A percentile compares a stretch with the other conserved stretches of the same genome.
Evolutionary conservation across 306 rosid species (phyloP).

Genomic region (Rosa lucieae): DNA sequence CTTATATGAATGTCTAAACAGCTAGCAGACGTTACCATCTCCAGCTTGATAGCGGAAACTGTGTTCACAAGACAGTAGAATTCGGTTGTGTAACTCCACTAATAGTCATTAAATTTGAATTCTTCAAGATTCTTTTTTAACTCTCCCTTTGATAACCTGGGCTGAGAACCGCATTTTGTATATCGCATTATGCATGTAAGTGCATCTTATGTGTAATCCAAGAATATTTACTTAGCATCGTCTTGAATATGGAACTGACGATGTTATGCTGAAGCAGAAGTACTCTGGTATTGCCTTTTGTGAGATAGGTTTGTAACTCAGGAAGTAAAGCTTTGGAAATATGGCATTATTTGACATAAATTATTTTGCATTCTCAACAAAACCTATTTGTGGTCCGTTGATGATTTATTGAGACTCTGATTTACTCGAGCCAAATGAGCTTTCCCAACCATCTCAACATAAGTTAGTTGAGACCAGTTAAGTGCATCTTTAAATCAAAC

Average conservation of each 20-base stretch:
- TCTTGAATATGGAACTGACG: background rate
- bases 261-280: background rate
- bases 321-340: background rate
- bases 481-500: background rate
- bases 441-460: background rate
- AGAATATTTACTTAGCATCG: background rate
- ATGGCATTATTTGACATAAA: background rate
- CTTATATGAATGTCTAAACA: slow-evolving; percentile 15
- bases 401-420: background rate
- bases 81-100: slow-evolving; percentile 28
- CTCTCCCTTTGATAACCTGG: slow-evolving; percentile 24
- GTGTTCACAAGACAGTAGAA: slow-evolving; percentile 21
- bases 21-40: slow-evolving; percentile 10
- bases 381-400: background rate
- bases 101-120: background rate
- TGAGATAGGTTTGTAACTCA: background rate
- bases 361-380: background rate
- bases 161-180: slow-evolving; percentile 23
- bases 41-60: slow-evolving; percentile 18
- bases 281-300: background rate
- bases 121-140: background rate
- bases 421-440: background rate
- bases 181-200: slow-evolving; percentile 5
- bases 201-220: slow-evolving; percentile 13
- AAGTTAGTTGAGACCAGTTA: background rate